Percentiles rank a stretch among this genome's conserved stretches.
These are phyloP conservation scores for Xylariaceae sp. DNA, from an alignment of 2,329 filamentous ascomycete genomes.

Conservation along the genomic window DNA sequence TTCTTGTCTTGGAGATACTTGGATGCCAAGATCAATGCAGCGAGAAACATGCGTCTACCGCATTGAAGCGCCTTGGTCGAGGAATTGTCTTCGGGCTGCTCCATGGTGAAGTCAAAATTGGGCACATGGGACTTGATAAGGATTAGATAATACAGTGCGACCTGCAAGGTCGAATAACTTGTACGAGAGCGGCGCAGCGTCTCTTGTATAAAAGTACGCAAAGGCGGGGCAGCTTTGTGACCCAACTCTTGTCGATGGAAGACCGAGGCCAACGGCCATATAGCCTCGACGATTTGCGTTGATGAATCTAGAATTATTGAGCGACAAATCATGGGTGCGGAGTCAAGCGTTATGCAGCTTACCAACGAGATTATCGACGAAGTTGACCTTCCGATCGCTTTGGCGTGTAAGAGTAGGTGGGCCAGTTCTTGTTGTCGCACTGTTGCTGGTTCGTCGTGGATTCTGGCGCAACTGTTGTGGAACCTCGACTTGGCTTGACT, in stretches of 20 bases:
- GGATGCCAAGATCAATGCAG: constrained; percentile 89
- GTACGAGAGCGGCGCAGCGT: constrained; percentile 91
- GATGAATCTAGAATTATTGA: constrained; percentile 71
- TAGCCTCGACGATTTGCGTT: constrained; percentile 92
- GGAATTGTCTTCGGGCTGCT: constrained; percentile 71
- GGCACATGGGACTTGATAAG: constrained; percentile 90
- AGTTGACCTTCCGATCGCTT: constrained; percentile 86
- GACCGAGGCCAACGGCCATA: constrained; percentile 88
- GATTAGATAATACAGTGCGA: constrained; percentile 93
- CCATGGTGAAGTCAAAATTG: constrained; percentile 77
- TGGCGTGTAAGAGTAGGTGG: constrained; percentile 79
- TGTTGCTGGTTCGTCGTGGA: constrained; percentile 54
- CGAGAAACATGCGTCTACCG: constrained; percentile 94
- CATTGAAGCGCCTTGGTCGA: constrained; percentile 82
- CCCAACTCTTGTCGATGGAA: constrained; percentile 70
- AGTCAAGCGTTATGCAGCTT: constrained; percentile 51
- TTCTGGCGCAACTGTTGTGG: constrained; percentile 62
- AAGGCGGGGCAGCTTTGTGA: constrained; percentile 74
- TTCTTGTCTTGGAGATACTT: constrained; percentile 98
- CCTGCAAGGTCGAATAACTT: constrained; percentile 95
- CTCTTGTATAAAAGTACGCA: constrained; percentile 96
- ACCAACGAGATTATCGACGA: constrained; percentile 97
- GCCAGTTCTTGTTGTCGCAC: constrained; percentile 52
- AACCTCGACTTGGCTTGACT: constrained; percentile 40
- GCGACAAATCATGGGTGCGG: constrained; percentile 20